Evolutionary conservation across 2,329 filamentous ascomycete genomes (phyloP).

Genomic region (Nothophoma quercina): DNA sequence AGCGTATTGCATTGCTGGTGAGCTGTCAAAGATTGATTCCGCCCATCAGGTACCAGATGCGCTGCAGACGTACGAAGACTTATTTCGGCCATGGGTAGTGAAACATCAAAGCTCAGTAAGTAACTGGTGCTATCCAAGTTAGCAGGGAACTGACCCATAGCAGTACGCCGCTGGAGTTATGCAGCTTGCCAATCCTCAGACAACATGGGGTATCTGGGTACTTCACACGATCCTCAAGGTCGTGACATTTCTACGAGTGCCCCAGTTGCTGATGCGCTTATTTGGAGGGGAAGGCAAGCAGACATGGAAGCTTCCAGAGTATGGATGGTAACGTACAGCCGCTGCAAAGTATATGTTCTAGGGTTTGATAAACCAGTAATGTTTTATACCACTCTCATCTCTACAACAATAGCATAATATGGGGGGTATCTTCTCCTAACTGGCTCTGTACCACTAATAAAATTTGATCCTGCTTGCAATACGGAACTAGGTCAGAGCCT

Average conservation of each 20-base stretch:
- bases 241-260: slow-evolving; percentile 10
- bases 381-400: too few relatives aligned
- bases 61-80: slow-evolving; percentile 31
- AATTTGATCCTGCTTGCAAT: too few relatives aligned
- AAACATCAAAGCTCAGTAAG: slow-evolving; percentile 23
- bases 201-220: slow-evolving; percentile 34
- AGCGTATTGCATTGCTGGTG: slow-evolving; percentile 50
- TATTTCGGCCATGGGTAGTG: slow-evolving; percentile 26
- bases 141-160: too few relatives aligned
- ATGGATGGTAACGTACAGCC: slow-evolving; percentile 25
- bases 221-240: slow-evolving; percentile 26
- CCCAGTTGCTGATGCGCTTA: slow-evolving; percentile 3
- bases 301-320: slow-evolving; percentile 24
- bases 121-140: too few relatives aligned
- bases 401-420: too few relatives aligned
- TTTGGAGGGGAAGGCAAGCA: slow-evolving; percentile 9
- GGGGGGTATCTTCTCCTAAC: too few relatives aligned
- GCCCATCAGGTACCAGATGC: slow-evolving; percentile 29
- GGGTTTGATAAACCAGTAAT: too few relatives aligned
- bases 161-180: slow-evolving; percentile 26
- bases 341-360: too few relatives aligned
- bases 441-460: too few relatives aligned
- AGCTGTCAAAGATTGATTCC: slow-evolving; percentile 37
- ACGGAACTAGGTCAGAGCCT: too few relatives aligned
- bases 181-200: slow-evolving; percentile 43